These are phyloP conservation scores for Leishmania turanica DNA, from an alignment of 208 protist genomes.

Conservation along the genomic window DNA sequence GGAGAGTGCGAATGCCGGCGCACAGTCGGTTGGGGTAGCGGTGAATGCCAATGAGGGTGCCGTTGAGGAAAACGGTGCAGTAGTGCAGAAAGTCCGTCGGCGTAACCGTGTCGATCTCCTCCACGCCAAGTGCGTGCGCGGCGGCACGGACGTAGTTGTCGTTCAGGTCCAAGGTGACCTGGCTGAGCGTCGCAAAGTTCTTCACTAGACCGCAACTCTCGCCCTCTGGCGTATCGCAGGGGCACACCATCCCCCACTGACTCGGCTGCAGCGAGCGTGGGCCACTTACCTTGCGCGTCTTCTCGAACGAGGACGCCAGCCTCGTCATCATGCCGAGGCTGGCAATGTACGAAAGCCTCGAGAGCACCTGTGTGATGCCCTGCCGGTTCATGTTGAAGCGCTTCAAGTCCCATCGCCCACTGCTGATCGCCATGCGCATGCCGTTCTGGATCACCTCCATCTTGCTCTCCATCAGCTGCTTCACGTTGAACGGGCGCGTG, in stretches of 20 bases:
- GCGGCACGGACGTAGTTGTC: constrained; percentile 78
- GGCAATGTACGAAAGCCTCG: constrained; percentile 98
- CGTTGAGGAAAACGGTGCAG: constrained; percentile 87
- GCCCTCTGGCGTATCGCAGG: constrained; percentile 99
- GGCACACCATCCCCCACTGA: constrained; percentile 99
- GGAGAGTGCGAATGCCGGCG: constrained; percentile 69
- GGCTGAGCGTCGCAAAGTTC: constrained; percentile 98
- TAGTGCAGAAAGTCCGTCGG: constrained; percentile 71
- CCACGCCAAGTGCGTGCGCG: constrained; percentile 79
- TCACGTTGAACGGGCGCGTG: constrained; percentile 91
- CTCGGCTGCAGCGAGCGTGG: constrained; percentile 97
- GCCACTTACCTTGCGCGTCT: constrained; percentile 98
- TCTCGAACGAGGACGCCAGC: constrained; percentile 99
- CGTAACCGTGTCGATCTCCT: constrained; percentile 80
- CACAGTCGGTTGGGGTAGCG: constrained; percentile 82
- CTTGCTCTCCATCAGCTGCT: constrained; percentile 93
- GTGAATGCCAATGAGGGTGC: constrained; percentile 86
- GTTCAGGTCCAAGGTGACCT: constrained; percentile 98
- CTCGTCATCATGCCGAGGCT: constrained; percentile 99
- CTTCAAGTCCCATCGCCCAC: constrained; percentile 97
- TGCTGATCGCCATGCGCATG: constrained; percentile 97
- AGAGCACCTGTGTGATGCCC: constrained; percentile 97
- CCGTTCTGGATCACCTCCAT: constrained; percentile 97
- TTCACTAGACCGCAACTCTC: constrained; percentile 99
- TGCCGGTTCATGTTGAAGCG: constrained; percentile 98